Percentiles rank a stretch among this genome's conserved stretches.
Conservation (phyloP, 345 rosid genomes). For the Corymbia maculata region DNA sequence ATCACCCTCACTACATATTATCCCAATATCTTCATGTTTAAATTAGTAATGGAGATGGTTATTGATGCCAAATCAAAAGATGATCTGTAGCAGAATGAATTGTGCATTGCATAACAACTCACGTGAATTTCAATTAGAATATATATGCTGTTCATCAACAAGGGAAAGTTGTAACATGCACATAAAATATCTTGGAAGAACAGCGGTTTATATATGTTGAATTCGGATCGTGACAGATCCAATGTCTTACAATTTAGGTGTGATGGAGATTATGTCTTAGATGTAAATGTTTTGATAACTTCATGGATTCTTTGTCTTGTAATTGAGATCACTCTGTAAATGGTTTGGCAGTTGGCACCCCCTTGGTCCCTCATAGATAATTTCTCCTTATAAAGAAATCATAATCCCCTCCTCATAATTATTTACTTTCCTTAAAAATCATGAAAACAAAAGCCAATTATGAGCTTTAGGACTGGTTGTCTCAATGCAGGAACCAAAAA, state of each 20-base stretch:
- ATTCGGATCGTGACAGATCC: background rate
- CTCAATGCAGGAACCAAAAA: background rate
- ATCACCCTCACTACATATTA: background rate
- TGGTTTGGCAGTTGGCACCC: background rate
- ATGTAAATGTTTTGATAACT: background rate
- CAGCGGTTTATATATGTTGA: background rate
- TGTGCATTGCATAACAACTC: background rate
- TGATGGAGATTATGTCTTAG: background rate
- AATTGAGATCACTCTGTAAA: background rate
- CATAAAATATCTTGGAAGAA: background rate
- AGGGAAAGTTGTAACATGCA: background rate
- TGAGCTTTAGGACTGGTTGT: background rate
- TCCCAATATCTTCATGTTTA: background rate
- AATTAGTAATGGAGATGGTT: background rate
- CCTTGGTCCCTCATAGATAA: background rate
- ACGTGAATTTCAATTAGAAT: background rate
- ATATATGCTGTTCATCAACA: background rate
- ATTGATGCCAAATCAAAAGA: background rate
- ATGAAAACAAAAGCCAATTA: background rate
- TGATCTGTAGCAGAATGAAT: background rate
- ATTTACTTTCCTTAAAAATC: background rate
- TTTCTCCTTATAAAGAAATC: background rate
- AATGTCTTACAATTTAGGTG: background rate
- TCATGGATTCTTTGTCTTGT: background rate
- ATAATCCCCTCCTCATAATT: background rate